Evolutionary conservation across 352 stramenopile genomes (phyloP), one percentile per base, ranked within the genome.

Genomic region (Ophiocytium majus): DNA sequence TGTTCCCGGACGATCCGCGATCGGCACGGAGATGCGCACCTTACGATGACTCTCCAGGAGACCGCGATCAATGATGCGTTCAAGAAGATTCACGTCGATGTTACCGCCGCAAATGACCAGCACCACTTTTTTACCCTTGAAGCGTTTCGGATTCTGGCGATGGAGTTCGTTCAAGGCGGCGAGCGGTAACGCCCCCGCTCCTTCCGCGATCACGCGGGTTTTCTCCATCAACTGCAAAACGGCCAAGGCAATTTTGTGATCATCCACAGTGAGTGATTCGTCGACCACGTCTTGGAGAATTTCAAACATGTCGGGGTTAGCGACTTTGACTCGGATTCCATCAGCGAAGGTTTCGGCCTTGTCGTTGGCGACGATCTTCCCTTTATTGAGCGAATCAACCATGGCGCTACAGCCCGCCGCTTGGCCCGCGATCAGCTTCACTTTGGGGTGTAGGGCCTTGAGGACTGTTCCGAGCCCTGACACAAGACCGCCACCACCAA

Each of bases 401-500:
- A 71, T 71, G 19, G 57, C 19, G 28, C 57, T 71, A 28, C 57
- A 71, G 19, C 57, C 57, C 57, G 57, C 23, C 19, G 57, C 57
- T 28, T 71, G 57, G 28, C 57, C 57, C 23, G 57, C 57, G 57
- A 71, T 71, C 19, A 71, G 19, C 28, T 71, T 71, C 28, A 28
- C 57, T 0, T 81, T 76, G 31, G 50, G 37, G 17, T 17, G 50
- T 10, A 31, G 17, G 0, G 33, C 80, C 50, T 85, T 87, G 76
- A 86, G 31, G 17, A 14, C 63, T 9, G 81, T 37, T 0, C 80
- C 86, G 57, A 90, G 81, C 0, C 86, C 86, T 14, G 28, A 89
- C 80, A 10, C 57, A 28, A 90, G 35, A 19, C 87, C 87, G 49
- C 87, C 87, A 33, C 87, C 87, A 28, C 82, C 83, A 1, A 90